A percentile compares a stretch with the other conserved stretches of the same genome.
Conservation (phyloP, 1,139 yeast species). For the Zygosaccharomyces sapae region DNA sequence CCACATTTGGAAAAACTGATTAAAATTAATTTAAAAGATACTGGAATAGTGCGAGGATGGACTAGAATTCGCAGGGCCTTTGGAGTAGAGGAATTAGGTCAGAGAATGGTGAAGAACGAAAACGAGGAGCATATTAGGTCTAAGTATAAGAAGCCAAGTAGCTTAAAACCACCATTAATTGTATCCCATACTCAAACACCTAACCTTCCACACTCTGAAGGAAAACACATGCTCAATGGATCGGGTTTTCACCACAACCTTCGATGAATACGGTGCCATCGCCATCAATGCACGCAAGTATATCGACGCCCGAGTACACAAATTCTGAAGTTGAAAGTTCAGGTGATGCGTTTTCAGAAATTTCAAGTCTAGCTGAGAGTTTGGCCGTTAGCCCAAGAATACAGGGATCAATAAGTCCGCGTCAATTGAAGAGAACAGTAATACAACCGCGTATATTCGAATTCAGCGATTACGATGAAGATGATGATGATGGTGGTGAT, state of each 20-base stretch:
- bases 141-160: too few relatives aligned
- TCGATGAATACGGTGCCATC: conserved; percentile 1
- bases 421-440: not conserved
- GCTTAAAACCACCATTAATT: not conserved
- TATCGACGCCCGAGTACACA: conserved; percentile 27
- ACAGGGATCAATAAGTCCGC: not conserved
- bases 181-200: not conserved
- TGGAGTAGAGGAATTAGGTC: not conserved
- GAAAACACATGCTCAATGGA: not conserved
- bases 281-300: conserved; percentile 10
- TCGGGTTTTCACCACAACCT: not conserved
- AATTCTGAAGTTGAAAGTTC: conserved; percentile 26
- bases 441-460: conserved; percentile 2
- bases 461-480: conserved; percentile 1
- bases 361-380: conserved; percentile 12
- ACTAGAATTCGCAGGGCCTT: not conserved
- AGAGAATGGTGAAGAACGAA: not conserved
- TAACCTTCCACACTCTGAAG: not conserved
- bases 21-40: conserved; percentile 14
- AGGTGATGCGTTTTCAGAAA: conserved; percentile 27
- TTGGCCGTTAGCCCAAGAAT: not conserved
- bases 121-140: too few relatives aligned
- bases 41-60: not conserved
- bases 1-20: not conserved
- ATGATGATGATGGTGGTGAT: not conserved